Base-by-base conservation (phyloP, 371 early-diverging fungal genomes). In the Apophysomyces trapeziformis region DNA sequence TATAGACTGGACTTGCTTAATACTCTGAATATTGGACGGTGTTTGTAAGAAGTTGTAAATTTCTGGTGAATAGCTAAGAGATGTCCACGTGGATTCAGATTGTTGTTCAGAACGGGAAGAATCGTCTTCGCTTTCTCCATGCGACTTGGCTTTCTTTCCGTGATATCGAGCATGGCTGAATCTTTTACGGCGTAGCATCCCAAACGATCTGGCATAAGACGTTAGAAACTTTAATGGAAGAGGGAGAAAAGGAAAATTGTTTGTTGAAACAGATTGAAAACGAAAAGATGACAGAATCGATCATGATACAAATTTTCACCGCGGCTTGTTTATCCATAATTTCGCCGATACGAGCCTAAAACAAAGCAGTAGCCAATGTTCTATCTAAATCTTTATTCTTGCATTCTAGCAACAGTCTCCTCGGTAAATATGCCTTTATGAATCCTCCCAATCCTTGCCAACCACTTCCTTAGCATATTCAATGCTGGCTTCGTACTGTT, bases 401-500 rank as follows among this genome's bases (percentile, higher is more conserved):
- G 32, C 32, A 26, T 26, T 26, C 32, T 26, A 26, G 2, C 32
- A 41, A 41, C 8, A 11, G 41, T 41, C 41, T 50, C 54, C 54
- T 16, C 54, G 54, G 54, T 21, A 50, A 50, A 2, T 21, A 18
- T 9, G 9, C 21, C 54, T 50, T 21, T 50, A 50, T 50, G 54
- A n/a, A 21, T 68, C 72, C 43, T 60, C 43, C 82, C 83, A 82
- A 38, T 58, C 47, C 21, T 64, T 71, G 3, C 70, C 56, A 11
- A 89, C 71, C 1, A 75, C 61, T 36, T 80, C 73, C 71, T 87
- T 87, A 64, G 85, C 80, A 11, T 64, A 67, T 36, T 60, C 68
- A 38, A 82, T 82, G 26, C 83, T 80, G 47, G 75, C 69, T 44
- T 87, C 86, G 59, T 84, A 87, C 39, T 70, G 70, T 59, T 80